Evolutionary conservation across 2,329 filamentous ascomycete genomes (phyloP).

Genomic region (Alternaria sp.): DNA sequence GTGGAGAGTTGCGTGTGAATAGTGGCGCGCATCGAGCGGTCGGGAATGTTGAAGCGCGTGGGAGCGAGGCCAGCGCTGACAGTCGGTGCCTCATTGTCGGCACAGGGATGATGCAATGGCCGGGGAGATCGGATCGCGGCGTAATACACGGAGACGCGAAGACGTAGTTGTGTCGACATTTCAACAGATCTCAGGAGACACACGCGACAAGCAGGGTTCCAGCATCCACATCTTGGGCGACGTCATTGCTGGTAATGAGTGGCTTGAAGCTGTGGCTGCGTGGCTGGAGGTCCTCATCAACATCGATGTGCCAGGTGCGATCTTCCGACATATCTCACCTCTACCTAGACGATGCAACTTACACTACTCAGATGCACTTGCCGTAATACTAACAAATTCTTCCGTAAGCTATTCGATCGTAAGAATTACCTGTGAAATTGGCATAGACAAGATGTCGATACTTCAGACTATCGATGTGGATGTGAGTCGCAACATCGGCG

Average conservation of each 20-base stretch:
- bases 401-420: background rate
- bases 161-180: background rate
- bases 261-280: conserved; percentile 11
- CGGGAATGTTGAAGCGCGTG: conserved; percentile 20
- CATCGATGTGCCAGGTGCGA: background rate
- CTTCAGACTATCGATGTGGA: background rate
- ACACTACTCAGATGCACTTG: background rate
- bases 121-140: background rate
- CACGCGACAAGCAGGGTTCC: conserved; percentile 14
- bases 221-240: background rate
- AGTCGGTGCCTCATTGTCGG: conserved; percentile 42
- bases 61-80: conserved; percentile 26
- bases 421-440: background rate
- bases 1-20: conserved; percentile 2
- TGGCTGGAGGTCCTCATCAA: background rate
- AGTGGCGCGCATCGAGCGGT: conserved; percentile 17
- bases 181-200: background rate
- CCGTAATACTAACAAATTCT: background rate
- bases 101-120: background rate
- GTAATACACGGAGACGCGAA: background rate
- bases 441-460: background rate
- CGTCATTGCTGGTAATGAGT: conserved; percentile 12
- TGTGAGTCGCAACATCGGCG: background rate
- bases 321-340: background rate
- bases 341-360: background rate